Evolutionary conservation across 2,329 filamentous ascomycete genomes (phyloP).

Genomic region (Verticillium dahliae): DNA sequence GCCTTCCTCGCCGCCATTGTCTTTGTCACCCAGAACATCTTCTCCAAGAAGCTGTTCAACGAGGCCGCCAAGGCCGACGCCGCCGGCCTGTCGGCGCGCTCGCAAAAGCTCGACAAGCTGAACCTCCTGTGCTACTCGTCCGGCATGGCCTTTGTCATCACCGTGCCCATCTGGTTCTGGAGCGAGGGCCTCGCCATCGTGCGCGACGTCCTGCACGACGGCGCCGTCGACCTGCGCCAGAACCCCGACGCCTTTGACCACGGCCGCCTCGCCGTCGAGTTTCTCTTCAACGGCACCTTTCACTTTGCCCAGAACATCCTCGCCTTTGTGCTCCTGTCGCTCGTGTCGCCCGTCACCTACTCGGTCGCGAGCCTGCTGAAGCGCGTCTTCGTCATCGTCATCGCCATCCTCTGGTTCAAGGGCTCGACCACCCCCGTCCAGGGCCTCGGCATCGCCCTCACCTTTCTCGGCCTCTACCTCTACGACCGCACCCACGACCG

Average conservation of each 20-base stretch:
- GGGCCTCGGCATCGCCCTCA: slow-evolving; percentile 77
- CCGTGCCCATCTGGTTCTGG: slow-evolving; percentile 88
- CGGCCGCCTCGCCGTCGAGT: slow-evolving; percentile 71
- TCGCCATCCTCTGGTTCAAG: slow-evolving; percentile 94
- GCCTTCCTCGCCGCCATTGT: slow-evolving; percentile 86
- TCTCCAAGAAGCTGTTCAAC: slow-evolving; percentile 96
- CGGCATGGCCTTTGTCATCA: slow-evolving; percentile 82
- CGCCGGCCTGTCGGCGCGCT: slow-evolving; percentile 54
- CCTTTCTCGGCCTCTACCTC: slow-evolving; percentile 86
- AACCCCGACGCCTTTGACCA: slow-evolving; percentile 63
- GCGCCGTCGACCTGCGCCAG: slow-evolving; percentile 59
- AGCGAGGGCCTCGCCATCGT: slow-evolving; percentile 76
- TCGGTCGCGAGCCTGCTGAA: slow-evolving; percentile 95
- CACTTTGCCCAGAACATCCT: slow-evolving; percentile 96
- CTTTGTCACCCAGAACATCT: slow-evolving; percentile 97
- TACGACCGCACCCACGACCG: slow-evolving; percentile 90
- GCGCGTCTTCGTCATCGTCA: slow-evolving; percentile 91
- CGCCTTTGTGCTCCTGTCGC: slow-evolving; percentile 84
- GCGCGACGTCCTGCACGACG: slow-evolving; percentile 72
- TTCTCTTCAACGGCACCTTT: slow-evolving; percentile 93
- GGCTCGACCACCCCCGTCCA: slow-evolving; percentile 80
- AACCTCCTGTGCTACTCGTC: slow-evolving; percentile 98
- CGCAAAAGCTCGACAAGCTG: slow-evolving; percentile 87
- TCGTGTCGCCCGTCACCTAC: slow-evolving; percentile 95
- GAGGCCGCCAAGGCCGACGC: slow-evolving; percentile 81